Evolutionary conservation across 2,329 filamentous ascomycete genomes (phyloP).

Genomic region (Aspergillus aculeatus): DNA sequence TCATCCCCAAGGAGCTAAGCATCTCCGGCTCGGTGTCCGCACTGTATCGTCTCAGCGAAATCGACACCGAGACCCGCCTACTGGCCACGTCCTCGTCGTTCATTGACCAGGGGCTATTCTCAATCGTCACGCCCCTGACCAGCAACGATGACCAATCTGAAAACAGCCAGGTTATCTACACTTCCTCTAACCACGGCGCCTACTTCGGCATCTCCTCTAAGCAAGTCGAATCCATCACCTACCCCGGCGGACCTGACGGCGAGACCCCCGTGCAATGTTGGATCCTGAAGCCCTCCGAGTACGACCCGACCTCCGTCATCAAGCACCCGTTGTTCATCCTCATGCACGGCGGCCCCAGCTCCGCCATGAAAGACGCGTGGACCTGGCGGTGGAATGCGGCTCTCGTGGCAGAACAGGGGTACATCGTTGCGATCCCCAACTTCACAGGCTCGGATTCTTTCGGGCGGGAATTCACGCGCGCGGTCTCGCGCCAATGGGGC

Average conservation of each 20-base stretch:
- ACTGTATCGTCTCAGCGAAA: background rate
- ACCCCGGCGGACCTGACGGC: background rate
- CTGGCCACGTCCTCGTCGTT: constrained; percentile 3
- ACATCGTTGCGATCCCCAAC: constrained; percentile 5
- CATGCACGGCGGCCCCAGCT: constrained; percentile 3
- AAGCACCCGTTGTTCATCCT: background rate
- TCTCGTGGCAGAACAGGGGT: constrained; percentile 1
- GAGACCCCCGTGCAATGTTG: background rate
- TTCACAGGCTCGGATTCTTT: constrained; percentile 4
- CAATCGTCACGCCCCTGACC: background rate
- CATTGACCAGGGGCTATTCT: background rate
- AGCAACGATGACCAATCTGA: background rate
- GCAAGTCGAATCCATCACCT: background rate
- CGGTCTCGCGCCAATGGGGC: constrained; percentile 1
- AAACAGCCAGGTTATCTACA: background rate
- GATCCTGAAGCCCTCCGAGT: constrained; percentile 1
- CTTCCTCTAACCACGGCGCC: background rate
- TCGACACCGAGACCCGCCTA: background rate
- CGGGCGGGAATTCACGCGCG: background rate
- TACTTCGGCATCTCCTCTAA: background rate
- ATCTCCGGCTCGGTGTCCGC: constrained; percentile 1
- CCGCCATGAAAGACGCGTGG: background rate
- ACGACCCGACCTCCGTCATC: background rate
- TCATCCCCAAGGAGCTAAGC: background rate
- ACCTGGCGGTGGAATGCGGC: constrained; percentile 2